Evolutionary conservation across 2,329 filamentous ascomycete genomes (phyloP), one percentile per base, ranked within the genome.

Genomic region (Aspergillus sojae): DNA sequence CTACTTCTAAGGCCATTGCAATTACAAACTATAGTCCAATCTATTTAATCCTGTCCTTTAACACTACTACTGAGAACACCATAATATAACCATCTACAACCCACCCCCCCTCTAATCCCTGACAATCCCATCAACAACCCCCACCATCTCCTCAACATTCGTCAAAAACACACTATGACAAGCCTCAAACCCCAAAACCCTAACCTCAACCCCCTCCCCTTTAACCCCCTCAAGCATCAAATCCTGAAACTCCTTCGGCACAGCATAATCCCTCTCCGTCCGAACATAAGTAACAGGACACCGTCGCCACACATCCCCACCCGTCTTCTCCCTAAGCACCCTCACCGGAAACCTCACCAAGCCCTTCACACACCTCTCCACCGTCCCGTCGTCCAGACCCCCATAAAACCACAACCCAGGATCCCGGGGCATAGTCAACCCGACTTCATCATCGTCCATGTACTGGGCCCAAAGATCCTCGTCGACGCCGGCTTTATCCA

Each of bases 111-210:
- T 53, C 26, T 1, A 28, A 54, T 69, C 65, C 6, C 16, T 11
- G 14, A 50, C 67, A 4, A 60, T 64, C 56, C 56, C 45, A 23
- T 64, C 30, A 21, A 59, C 64, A 11, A 69, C 12, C 41, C 53
- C 9, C 6, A 69, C 60, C 66, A 68, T 65, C 12, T 67, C 66
- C 16, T 53, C 50, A n/a, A 60, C 34, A 36, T 50, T 61, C 4
- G 61, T 64, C 21, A 70, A 39, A 41, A 67, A 70, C 7, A 63
- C 12, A 56, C 65, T 67, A 59, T 71, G 68, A 59, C 16, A 41
- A 41, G 68, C 61, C 64, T 70, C 65, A 46, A 58, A 66, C 28
- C 62, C 62, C 57, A 11, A 59, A 30, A 61, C 32, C 48, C 57
- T 62, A 11, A 68, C 12, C 19, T 62, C 43, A 32, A 64, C 39